Percentiles rank a stretch among this genome's conserved stretches.
Conservation (phyloP, 768 basidiomycete genomes). For the Coprinopsis marcescibilis region DNA sequence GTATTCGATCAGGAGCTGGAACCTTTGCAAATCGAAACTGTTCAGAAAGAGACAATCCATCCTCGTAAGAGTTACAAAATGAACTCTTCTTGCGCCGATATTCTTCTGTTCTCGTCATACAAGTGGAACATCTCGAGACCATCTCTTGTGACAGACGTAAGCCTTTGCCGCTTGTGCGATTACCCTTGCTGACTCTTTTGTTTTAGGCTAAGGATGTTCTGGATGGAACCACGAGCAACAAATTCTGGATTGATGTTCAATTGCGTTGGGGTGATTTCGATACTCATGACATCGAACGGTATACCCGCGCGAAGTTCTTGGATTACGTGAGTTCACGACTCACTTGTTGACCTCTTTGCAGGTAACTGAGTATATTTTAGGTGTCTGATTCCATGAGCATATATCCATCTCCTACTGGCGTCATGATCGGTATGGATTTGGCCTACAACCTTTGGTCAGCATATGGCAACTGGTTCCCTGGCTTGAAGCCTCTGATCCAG, state of each 20-base stretch:
- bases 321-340: conserved; percentile 66
- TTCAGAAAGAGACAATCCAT: conserved; percentile 99
- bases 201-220: conserved; percentile 83
- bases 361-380: conserved; percentile 26
- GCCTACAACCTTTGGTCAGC: conserved; percentile 99
- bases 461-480: conserved; percentile 99
- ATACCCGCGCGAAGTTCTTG: conserved; percentile 97
- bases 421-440: conserved; percentile 98
- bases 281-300: conserved; percentile 97
- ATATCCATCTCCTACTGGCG: conserved; percentile 97
- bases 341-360: not conserved
- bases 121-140: conserved; percentile 99
- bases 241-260: conserved; percentile 98
- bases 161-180: not conserved
- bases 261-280: conserved; percentile 98
- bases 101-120: conserved; percentile 92
- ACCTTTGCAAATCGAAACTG: conserved; percentile 96
- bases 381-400: conserved; percentile 98
- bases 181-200: not conserved
- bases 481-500: conserved; percentile 95
- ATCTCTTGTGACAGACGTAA: conserved; percentile 90
- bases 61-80: conserved; percentile 99
- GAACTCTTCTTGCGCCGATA: conserved; percentile 99
- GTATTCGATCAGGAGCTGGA: conserved; percentile 99
- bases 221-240: conserved; percentile 97